Evolutionary conservation across 2,329 filamentous ascomycete genomes (phyloP).

Genomic region (Verticillium nonalfalfae): DNA sequence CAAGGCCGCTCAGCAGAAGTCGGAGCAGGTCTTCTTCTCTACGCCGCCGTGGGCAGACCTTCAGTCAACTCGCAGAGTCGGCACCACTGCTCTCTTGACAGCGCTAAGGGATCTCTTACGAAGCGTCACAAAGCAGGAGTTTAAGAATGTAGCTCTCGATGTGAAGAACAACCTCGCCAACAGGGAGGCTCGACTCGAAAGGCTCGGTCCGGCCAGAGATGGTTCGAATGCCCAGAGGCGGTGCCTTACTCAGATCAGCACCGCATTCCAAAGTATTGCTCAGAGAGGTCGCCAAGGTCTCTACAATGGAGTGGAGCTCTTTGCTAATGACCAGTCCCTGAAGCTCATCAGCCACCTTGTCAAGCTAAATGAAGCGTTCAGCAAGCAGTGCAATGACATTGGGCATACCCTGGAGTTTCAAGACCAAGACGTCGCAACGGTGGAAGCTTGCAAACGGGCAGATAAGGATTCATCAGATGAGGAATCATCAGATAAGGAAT

Average conservation of each 20-base stretch:
- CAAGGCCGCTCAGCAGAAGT: slow-evolving; percentile 18
- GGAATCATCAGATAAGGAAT: too few species aligned
- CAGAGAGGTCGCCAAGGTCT: neutral
- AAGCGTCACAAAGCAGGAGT: slow-evolving; percentile 27
- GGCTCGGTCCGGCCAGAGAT: neutral
- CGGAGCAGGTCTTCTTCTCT: slow-evolving; percentile 31
- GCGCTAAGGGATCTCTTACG: slow-evolving; percentile 29
- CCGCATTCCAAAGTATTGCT: neutral
- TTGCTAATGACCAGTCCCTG: neutral
- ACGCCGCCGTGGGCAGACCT: slow-evolving; percentile 26
- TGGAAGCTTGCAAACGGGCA: too few species aligned
- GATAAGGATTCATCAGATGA: too few species aligned
- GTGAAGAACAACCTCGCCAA: neutral
- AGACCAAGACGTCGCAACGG: too few species aligned
- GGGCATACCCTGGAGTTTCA: neutral
- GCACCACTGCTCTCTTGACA: slow-evolving; percentile 25
- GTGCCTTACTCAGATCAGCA: neutral
- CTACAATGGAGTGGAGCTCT: neutral
- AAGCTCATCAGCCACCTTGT: neutral
- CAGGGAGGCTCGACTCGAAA: neutral
- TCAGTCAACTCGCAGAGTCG: slow-evolving; percentile 17
- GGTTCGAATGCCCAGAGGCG: neutral
- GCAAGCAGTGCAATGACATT: neutral
- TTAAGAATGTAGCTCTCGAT: slow-evolving; percentile 2
- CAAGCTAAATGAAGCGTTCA: neutral